Conservation (phyloP, 441 rosid species). For the Jatropha multifida region DNA sequence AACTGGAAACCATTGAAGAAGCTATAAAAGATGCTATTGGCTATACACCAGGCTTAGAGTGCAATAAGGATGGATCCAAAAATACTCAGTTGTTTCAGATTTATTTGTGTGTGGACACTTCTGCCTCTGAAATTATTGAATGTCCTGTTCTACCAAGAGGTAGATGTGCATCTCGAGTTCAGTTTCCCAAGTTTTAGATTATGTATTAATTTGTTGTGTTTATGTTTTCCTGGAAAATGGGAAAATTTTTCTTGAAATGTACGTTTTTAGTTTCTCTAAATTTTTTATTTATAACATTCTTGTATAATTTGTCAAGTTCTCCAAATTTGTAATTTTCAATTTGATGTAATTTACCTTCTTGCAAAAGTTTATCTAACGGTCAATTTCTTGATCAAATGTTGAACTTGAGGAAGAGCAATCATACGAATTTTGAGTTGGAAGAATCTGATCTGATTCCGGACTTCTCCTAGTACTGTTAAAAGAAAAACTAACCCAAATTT, state of each 20-base stretch:
- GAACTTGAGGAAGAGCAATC: slow-evolving; percentile 27
- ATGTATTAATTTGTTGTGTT: no score
- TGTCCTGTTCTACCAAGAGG: slow-evolving; percentile 58
- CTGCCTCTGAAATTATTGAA: slow-evolving; percentile 58
- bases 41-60: slow-evolving; percentile 58
- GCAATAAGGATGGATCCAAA: slow-evolving; percentile 50
- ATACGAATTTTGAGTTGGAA: slow-evolving; percentile 19
- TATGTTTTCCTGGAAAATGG: no score
- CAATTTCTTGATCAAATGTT: slow-evolving; percentile 23
- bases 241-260: no score
- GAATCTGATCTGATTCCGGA: slow-evolving; percentile 31
- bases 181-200: slow-evolving; percentile 54
- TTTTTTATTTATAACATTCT: no score
- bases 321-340: no score
- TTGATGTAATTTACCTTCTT: background rate
- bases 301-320: no score
- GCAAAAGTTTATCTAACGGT: slow-evolving; percentile 22
- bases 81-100: slow-evolving; percentile 67
- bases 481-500: slow-evolving; percentile 44
- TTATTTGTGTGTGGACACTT: slow-evolving; percentile 67
- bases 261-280: no score
- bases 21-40: slow-evolving; percentile 56
- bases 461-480: slow-evolving; percentile 34
- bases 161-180: slow-evolving; percentile 47
- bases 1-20: slow-evolving; percentile 44